Conservation (phyloP, 306 rosid species). For the Malus domestica region DNA sequence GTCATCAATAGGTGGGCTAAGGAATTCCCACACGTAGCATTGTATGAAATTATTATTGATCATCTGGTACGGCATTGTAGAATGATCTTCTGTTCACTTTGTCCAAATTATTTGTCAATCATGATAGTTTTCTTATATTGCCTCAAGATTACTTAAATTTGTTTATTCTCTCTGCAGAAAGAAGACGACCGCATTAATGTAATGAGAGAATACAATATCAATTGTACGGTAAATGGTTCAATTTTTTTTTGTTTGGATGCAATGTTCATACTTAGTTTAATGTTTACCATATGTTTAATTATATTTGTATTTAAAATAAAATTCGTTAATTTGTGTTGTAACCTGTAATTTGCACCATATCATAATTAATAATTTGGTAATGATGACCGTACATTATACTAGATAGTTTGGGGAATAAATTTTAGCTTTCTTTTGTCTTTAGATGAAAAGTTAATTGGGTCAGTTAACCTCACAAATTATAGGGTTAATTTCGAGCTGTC, state of each 20-base stretch:
- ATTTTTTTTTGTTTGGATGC: no score
- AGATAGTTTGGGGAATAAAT: no score
- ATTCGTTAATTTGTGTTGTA: no score
- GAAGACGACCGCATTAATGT: neutral
- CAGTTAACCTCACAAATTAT: no score
- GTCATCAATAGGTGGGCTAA: neutral
- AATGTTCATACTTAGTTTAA: no score
- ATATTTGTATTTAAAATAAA: no score
- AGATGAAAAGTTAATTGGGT: no score
- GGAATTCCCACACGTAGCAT: neutral
- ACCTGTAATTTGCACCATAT: neutral
- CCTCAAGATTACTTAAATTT: neutral
- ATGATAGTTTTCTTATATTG: neutral
- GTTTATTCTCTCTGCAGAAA: neutral
- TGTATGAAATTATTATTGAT: neutral
- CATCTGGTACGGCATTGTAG: neutral
- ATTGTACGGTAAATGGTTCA: neutral
- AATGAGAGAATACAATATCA: neutral
- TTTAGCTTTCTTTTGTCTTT: no score
- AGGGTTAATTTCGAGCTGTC: no score
- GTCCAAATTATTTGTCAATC: neutral
- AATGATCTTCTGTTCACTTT: neutral
- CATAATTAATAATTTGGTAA: neutral
- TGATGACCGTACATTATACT: no score
- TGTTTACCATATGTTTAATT: no score